Base-by-base conservation (phyloP, 1,284 basidiomycete species). In the Golubevia sp. region DNA sequence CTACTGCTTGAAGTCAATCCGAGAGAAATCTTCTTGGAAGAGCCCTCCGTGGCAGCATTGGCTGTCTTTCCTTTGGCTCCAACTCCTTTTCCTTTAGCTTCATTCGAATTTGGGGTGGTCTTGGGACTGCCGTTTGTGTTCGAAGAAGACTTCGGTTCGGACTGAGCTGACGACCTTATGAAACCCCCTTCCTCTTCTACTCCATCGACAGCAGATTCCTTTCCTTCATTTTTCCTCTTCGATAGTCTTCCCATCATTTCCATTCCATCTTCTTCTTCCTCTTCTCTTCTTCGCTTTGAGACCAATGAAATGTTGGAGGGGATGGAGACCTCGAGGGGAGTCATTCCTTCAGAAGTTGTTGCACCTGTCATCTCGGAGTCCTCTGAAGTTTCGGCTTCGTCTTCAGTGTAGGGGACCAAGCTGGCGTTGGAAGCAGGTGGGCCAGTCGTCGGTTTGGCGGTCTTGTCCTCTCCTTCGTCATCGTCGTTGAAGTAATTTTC, bases 11-110 rank as follows among this genome's bases (percentile, higher is more conserved):
- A 54, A n/a, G 71, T 63, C 1, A 73, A 58, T 2, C 68, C 68
- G 20, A 74, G 18, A 18, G 71, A 67, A 51, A 73, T 68, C 50
- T 72, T 67, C 23, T 71, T 70, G 53, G 66, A 61, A 24, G 63
- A 65, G 4, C 18, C 44, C 13, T 24, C 55, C 18, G 3, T 23
- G 2, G 27, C 44, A 56, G 5, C 49, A 49, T 55, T 49, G 30
- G n/a, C 25, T 30, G 11, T 15, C 23, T 4, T 13, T 23, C 27
- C 27, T 58, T 23, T 51, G 55, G 20, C 49, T 51, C 1, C 25
- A 25, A 52, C 5, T 34, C 3, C 23, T 6, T 6, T 8, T n/a
- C n/a, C n/a, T 60, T 38, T 25, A 34, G 53, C 62, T 20, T 49
- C 55, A 48, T 21, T 44, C 52, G n/a, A 48, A 44, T 20, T 53